These are phyloP conservation scores for Jacaranda mimosifolia DNA, from an alignment of 257 asterid species.

Conservation along the genomic window DNA sequence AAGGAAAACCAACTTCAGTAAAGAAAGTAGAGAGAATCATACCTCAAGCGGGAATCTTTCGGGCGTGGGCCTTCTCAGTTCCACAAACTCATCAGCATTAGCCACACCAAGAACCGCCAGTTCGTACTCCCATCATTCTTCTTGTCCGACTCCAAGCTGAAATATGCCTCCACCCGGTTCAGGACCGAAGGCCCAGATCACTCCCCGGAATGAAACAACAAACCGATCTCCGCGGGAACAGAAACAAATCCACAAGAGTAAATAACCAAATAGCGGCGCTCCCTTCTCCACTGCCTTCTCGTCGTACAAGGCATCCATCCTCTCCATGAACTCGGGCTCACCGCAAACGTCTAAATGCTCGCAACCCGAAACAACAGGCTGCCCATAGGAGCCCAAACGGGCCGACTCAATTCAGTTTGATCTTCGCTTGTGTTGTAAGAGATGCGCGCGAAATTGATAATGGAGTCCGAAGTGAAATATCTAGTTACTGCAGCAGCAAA, in stretches of 20 bases:
- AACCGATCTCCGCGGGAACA: conserved; percentile 87
- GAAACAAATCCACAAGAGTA: conserved; percentile 94
- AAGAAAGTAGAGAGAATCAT: conserved; percentile 10
- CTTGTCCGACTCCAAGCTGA: conserved; percentile 81
- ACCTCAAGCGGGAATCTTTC: conserved; percentile 72
- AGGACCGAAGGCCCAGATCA: conserved; percentile 67
- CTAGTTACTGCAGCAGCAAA: not conserved
- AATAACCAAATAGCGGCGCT: conserved; percentile 48
- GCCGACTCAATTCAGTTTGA: conserved; percentile 81
- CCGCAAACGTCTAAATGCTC: conserved; percentile 88
- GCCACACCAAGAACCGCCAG: conserved; percentile 90
- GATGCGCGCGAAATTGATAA: not conserved
- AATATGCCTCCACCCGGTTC: conserved; percentile 75
- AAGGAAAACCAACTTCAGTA: not conserved
- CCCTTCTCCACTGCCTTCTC: conserved; percentile 73
- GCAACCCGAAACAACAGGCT: conserved; percentile 81
- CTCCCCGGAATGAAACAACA: conserved; percentile 66
- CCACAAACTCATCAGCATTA: conserved; percentile 57
- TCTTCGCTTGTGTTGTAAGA: conserved; percentile 65
- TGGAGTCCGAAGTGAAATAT: not conserved
- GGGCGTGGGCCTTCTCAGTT: conserved; percentile 69
- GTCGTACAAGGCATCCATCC: conserved; percentile 65
- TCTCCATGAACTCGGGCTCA: conserved; percentile 98
- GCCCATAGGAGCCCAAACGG: conserved; percentile 85
- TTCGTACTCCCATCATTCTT: conserved; percentile 70